phyloP scores from a whole-genome alignment of 805 yeast genomes.

The Metschnikowia peoriensis region DNA sequence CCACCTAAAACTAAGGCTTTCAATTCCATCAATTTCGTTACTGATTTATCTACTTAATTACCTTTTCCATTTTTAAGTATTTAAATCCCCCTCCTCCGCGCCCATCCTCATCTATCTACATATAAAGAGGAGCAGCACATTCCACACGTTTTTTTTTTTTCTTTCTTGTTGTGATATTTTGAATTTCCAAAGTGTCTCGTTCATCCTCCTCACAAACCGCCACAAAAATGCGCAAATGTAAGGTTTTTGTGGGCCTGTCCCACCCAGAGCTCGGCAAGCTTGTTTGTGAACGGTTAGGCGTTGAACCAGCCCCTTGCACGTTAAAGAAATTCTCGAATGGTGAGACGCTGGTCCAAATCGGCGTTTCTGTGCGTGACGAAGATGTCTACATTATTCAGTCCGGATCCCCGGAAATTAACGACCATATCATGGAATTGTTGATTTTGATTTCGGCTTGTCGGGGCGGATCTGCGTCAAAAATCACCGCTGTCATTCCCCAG shows the following conservation, averaged over 20 bases:
- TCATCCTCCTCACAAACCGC: not conserved
- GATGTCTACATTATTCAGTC: slow-evolving; percentile 88
- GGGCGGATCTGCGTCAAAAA: slow-evolving; percentile 97
- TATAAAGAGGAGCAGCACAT: not conserved
- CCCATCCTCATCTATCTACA: too few relatives aligned
- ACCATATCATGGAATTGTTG: slow-evolving; percentile 93
- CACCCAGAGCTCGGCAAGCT: slow-evolving; percentile 92
- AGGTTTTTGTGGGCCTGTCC: slow-evolving; percentile 93
- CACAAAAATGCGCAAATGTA: slow-evolving; percentile 84
- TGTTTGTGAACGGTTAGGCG: slow-evolving; percentile 88
- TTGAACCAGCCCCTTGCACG: slow-evolving; percentile 90
- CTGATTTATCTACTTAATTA: too few relatives aligned
- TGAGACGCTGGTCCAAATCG: slow-evolving; percentile 94
- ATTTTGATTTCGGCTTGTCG: slow-evolving; percentile 93
- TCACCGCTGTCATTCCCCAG: slow-evolving; percentile 95
- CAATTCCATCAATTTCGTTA: too few relatives aligned
- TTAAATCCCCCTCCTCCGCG: too few relatives aligned
- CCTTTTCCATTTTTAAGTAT: too few relatives aligned
- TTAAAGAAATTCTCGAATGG: slow-evolving; percentile 94
- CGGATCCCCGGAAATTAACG: slow-evolving; percentile 84
- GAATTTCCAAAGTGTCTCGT: not conserved
- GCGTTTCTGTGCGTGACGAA: slow-evolving; percentile 93
- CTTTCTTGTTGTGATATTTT: too few relatives aligned
- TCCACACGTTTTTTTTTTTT: not conserved
- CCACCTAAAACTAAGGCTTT: too few relatives aligned